Conservation (phyloP, 1,284 basidiomycete species). For the Tylopilus orsonianus region DNA sequence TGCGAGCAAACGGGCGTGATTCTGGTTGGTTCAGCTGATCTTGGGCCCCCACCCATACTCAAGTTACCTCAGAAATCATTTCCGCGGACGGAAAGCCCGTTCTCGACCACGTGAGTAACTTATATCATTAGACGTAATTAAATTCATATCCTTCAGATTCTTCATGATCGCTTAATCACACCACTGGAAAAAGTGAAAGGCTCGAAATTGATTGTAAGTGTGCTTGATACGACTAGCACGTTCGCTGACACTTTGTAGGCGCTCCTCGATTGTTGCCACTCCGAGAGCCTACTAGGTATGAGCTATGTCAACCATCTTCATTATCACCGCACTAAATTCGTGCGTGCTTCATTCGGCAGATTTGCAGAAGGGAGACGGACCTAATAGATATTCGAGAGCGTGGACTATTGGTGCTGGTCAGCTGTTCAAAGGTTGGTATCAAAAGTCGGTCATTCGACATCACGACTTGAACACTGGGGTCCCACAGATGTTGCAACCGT, state of each 20-base stretch:
- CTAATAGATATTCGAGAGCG: constrained; percentile 18
- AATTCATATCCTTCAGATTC: constrained; percentile 12
- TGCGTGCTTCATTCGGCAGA: constrained; percentile 13
- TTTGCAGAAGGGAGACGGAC: constrained; percentile 12
- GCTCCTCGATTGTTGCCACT: constrained; percentile 35
- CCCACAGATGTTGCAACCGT: not conserved
- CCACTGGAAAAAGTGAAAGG: constrained; percentile 23
- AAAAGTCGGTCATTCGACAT: not conserved
- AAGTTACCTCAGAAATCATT: constrained; percentile 21
- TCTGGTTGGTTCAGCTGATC: constrained; percentile 30
- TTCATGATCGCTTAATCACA: constrained; percentile 20
- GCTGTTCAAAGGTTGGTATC: constrained; percentile 18
- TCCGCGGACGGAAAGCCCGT: constrained; percentile 23
- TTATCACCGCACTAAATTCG: not conserved
- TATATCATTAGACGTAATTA: too few relatives aligned
- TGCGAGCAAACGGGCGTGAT: constrained; percentile 35
- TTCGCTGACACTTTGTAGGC: constrained; percentile 17
- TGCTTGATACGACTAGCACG: not conserved
- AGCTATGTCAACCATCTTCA: not conserved
- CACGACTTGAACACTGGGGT: not conserved
- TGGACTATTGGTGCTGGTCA: constrained; percentile 22
- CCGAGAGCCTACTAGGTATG: constrained; percentile 29
- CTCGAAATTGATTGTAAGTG: constrained; percentile 22
- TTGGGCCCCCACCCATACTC: not conserved
- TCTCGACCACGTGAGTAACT: constrained; percentile 20